A percentile compares a stretch with the other conserved stretches of the same genome.
Conservation (phyloP, 1,284 basidiomycete genomes). For the Violaceomyces palustris region DNA sequence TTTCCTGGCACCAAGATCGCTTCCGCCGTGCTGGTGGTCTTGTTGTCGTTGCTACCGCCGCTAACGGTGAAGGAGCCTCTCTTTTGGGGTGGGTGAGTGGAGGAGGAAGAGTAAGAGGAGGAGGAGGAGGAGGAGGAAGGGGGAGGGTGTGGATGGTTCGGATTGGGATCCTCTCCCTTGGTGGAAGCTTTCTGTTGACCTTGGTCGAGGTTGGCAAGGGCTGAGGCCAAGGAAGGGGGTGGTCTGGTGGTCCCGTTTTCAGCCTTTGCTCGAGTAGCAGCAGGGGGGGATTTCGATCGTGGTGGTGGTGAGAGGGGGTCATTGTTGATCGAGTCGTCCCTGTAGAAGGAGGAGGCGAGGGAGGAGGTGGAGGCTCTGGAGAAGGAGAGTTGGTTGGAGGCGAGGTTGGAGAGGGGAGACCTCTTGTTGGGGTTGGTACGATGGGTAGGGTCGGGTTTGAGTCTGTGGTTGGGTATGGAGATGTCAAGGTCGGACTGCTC, state of each 20-base stretch:
- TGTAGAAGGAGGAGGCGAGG: constrained; percentile 7
- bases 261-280: too few relatives aligned
- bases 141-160: background rate
- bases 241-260: too few relatives aligned
- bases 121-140: background rate
- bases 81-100: background rate
- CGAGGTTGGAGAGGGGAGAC: constrained; percentile 11
- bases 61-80: too few relatives aligned
- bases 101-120: background rate
- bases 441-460: constrained; percentile 17
- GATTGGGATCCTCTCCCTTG: too few relatives aligned
- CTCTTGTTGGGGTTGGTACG: constrained; percentile 19
- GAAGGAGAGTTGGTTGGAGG: constrained; percentile 25
- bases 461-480: constrained; percentile 15
- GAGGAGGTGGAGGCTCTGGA: constrained; percentile 23
- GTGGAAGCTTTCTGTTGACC: background rate
- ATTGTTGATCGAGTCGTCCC: constrained; percentile 5
- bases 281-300: too few relatives aligned
- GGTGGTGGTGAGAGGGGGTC: constrained; percentile 12
- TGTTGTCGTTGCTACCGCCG: too few relatives aligned
- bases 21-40: too few relatives aligned
- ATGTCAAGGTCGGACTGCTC: constrained; percentile 32
- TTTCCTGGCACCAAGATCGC: too few relatives aligned
- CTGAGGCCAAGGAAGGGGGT: constrained; percentile 12
- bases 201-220: constrained; percentile 8